Evolutionary conservation across 305 asterid species (phyloP).

Genomic region (Salvia sclarea): DNA sequence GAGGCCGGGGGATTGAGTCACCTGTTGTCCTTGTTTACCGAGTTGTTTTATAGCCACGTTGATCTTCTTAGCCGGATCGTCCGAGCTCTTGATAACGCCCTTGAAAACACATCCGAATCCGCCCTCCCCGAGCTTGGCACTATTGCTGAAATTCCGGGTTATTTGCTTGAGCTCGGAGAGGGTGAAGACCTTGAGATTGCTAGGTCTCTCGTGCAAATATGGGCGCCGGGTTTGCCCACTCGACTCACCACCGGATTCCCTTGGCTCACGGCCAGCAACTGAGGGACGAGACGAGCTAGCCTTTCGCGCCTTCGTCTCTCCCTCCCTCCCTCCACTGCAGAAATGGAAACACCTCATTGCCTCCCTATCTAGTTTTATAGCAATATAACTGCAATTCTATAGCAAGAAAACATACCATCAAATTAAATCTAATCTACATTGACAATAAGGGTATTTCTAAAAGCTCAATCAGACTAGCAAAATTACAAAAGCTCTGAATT

Average conservation of each 20-base stretch:
- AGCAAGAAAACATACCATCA: neutral
- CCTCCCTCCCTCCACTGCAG: constrained; percentile 47
- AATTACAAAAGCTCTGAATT: constrained; percentile 2
- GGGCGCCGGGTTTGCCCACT: constrained; percentile 50
- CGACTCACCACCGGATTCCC: constrained; percentile 45
- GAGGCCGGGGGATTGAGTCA: constrained; percentile 24
- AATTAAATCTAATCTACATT: neutral
- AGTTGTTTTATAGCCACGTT: constrained; percentile 83
- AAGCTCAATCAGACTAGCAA: neutral
- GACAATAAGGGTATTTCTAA: too few species aligned
- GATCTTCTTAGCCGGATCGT: constrained; percentile 54
- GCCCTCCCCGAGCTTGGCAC: constrained; percentile 81
- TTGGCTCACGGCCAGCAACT: constrained; percentile 43
- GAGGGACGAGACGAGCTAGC: constrained; percentile 40
- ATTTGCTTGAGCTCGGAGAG: constrained; percentile 63
- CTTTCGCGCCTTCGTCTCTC: constrained; percentile 42
- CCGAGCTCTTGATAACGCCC: constrained; percentile 55
- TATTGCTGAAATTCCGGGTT: constrained; percentile 62
- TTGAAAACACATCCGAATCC: constrained; percentile 83
- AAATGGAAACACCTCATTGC: constrained; percentile 70
- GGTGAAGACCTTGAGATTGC: constrained; percentile 61
- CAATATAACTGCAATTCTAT: constrained; percentile 24
- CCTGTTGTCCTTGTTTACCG: constrained; percentile 74
- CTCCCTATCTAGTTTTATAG: constrained; percentile 14
- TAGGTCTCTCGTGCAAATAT: constrained; percentile 45